Evolutionary conservation across 306 rosid genomes (phyloP), one percentile per base, ranked within the genome.

Genomic region (Trifolium fragiferum): DNA sequence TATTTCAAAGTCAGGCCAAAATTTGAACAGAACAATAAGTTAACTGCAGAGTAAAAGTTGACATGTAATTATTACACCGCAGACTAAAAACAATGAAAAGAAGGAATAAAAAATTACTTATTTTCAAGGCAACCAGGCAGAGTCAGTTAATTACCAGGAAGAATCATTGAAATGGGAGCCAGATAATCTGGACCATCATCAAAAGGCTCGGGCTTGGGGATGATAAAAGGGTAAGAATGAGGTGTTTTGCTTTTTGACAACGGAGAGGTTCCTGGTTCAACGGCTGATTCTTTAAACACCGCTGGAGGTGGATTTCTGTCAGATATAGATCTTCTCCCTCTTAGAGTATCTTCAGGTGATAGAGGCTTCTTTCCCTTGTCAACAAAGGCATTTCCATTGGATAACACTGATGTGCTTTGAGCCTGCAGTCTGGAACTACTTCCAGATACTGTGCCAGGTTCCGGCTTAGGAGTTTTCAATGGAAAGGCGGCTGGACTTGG

Each of bases 141-240:
- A 68, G 70, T 49, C 14, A 78, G 68, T 38, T 38, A 49, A 60
- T 50, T 76, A 94, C 98, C 95, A 64, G 95, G 90, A 79, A 9
- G 85, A 77, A 88, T 80, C 60, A 84, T 54, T 14, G 93, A 86
- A 80, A 92, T 68, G 35, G 98, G 95, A 79, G 66, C 76, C 78
- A 66, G 83, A 61, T 66, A 73, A 44, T 30, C 84, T 47, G 76
- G 79, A 18, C 73, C 21, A 8, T 75, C 92, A 64, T 66, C 81
- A 23, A 87, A 23, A 7, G 99, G 99, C 86, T 95, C 99, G 50
- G 85, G 92, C 84, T 95, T 95, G 68, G 99, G 99, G 38, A 7
- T 78, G 75, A 95, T 66, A 67, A 90, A 80, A 33, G 71, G 73
- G 71, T 32, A 81, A 70, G 75, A 16, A 49, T 23, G 70, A 55